A percentile compares a stretch with the other conserved stretches of the same genome.
Evolutionary conservation across 2,329 filamentous ascomycete genomes (phyloP).

Genomic region (Sclerotinia subarctica): DNA sequence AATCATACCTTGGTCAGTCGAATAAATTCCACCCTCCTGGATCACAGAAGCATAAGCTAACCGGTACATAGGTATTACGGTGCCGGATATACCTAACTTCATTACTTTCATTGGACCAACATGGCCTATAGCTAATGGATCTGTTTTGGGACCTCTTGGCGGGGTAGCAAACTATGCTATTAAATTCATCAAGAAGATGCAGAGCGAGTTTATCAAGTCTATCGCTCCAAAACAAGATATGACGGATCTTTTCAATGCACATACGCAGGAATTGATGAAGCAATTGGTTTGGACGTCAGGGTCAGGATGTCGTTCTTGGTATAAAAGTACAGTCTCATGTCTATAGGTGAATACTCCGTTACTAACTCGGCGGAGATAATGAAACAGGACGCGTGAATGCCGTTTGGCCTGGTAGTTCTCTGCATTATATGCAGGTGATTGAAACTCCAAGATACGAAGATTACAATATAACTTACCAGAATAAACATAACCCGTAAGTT

Average conservation of each 20-base stretch:
- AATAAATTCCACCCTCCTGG: not conserved
- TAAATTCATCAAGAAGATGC: conserved; percentile 39
- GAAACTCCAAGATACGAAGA: conserved; percentile 44
- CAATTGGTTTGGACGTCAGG: conserved; percentile 49
- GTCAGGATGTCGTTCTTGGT: conserved; percentile 39
- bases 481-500: conserved; percentile 17
- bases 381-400: conserved; percentile 46
- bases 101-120: conserved; percentile 35
- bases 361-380: conserved; percentile 38
- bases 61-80: conserved; percentile 25
- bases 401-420: conserved; percentile 49
- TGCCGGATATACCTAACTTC: conserved; percentile 34
- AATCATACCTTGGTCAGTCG: conserved; percentile 31
- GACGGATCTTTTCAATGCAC: conserved; percentile 50
- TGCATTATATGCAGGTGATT: conserved; percentile 48
- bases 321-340: conserved; percentile 24
- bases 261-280: conserved; percentile 51
- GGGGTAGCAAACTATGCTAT: conserved; percentile 29
- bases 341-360: not conserved
- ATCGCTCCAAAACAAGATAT: conserved; percentile 47
- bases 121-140: conserved; percentile 34
- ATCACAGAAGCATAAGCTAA: conserved; percentile 19
- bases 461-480: conserved; percentile 44
- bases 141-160: conserved; percentile 28
- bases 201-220: conserved; percentile 49